A percentile compares a stretch with the other conserved stretches of the same genome.
Conservation (phyloP, 345 rosid species). For the Draba incana region DNA sequence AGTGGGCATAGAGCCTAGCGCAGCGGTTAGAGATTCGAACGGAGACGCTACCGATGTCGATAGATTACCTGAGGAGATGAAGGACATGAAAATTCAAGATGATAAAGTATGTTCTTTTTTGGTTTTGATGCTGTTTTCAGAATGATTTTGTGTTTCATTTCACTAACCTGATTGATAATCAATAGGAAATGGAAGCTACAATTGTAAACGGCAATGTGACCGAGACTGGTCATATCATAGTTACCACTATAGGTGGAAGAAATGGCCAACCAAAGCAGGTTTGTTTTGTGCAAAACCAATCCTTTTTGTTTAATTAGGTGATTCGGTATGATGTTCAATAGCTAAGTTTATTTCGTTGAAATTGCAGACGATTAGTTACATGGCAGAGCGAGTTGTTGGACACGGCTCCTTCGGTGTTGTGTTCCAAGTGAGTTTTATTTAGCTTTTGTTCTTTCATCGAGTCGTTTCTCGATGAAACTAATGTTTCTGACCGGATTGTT, state of each 20-base stretch:
- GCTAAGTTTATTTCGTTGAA: constrained; percentile 9
- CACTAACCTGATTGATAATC: constrained; percentile 11
- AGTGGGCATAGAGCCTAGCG: constrained; percentile 55
- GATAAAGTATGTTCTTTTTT: constrained; percentile 56
- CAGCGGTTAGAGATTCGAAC: constrained; percentile 59
- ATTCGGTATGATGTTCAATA: background rate
- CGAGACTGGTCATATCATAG: constrained; percentile 94
- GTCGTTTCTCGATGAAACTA: constrained; percentile 2
- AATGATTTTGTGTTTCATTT: background rate
- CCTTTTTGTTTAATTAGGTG: background rate
- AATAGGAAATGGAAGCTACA: constrained; percentile 92
- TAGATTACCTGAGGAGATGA: constrained; percentile 84
- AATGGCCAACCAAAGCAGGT: constrained; percentile 98
- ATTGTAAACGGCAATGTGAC: constrained; percentile 87
- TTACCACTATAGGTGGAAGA: constrained; percentile 94
- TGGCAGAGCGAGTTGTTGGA: constrained; percentile 99
- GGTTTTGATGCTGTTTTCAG: background rate
- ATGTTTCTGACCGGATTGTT: constrained; percentile 19
- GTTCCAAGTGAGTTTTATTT: constrained; percentile 67
- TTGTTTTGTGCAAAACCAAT: background rate
- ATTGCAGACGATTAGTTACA: constrained; percentile 92
- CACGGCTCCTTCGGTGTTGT: constrained; percentile 98
- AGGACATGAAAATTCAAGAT: constrained; percentile 88
- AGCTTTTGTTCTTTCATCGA: background rate
- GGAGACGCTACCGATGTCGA: constrained; percentile 64